Base-by-base conservation (phyloP, 805 yeast species). In the Jamesozyma rosinii region DNA sequence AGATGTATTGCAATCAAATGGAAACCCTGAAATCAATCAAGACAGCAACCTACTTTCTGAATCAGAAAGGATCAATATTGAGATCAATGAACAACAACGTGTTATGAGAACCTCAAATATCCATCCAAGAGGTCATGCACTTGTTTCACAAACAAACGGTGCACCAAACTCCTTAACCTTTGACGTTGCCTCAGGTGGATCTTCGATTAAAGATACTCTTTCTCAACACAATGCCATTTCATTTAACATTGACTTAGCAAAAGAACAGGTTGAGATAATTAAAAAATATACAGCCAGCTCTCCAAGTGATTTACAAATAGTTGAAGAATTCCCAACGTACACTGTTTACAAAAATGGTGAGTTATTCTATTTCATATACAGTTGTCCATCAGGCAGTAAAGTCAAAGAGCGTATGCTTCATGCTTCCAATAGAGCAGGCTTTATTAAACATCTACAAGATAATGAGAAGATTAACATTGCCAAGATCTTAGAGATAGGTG, bases 321-420 rank as follows among this genome's bases (percentile, higher is more conserved):
- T 68, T 13, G 40, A 56, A 1, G 63, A 58, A 13, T 70, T 56
- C 47, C 87, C 79, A 63, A 85, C 65, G 55, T 88, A 78, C 59
- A 75, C 76, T 26, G 49, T 84, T 21, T 74, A 73, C 57, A 71
- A 67, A 39, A 67, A 67, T 47, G 64, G 65, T 1, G 64, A 58
- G 1, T 61, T 68, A 37, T 52, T 55, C 32, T 76, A 75, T 29
- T 88, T 90, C 60, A 76, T 89, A 27, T 86, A 86, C 59, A 73
- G 90, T 6, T 89, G 96, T 62, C 97, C 98, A 3, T 78, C 94
- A 0, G 88, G 89, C 1, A 81, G 95, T 35, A 81, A 79, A 63
- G 92, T 92, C 34, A 83, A 81, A 61, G 92, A 88, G 41, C 75
- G 97, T 54, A 90, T 90, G 97, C 61, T 88, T 40, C 87, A 88